These are phyloP conservation scores for Aspergillus chevalieri DNA, from an alignment of 2,329 filamentous ascomycete genomes.

Conservation along the genomic window DNA sequence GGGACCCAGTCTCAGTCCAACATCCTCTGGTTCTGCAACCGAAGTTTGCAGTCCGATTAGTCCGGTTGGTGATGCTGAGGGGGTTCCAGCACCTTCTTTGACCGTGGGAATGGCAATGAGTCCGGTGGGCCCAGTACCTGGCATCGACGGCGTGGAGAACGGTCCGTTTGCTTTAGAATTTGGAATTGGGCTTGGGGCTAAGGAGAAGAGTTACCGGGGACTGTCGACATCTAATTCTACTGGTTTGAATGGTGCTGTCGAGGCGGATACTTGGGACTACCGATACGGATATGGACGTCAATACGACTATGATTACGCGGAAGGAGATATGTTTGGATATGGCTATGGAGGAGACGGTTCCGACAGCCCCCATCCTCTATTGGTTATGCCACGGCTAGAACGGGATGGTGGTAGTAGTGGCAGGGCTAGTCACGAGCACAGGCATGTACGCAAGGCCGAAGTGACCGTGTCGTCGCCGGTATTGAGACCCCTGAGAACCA, in stretches of 20 bases:
- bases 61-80: neutral
- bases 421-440: neutral
- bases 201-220: too few species aligned
- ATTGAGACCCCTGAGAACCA: neutral
- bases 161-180: too few species aligned
- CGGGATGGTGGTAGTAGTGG: neutral
- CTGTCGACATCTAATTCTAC: too few species aligned
- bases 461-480: neutral
- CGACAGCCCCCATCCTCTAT: neutral
- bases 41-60: neutral
- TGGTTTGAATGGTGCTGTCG: too few species aligned
- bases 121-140: too few species aligned
- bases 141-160: too few species aligned
- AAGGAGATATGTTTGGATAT: neutral
- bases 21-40: neutral
- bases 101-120: too few species aligned
- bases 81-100: neutral
- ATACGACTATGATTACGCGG: neutral
- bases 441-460: neutral
- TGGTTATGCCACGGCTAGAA: neutral
- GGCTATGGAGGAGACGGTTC: neutral
- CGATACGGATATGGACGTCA: neutral
- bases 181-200: too few species aligned
- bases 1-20: slow-evolving; percentile 10
- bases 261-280: neutral